Base-by-base conservation (phyloP, 2,329 filamentous ascomycete genomes). In the Didymella segeticola region DNA sequence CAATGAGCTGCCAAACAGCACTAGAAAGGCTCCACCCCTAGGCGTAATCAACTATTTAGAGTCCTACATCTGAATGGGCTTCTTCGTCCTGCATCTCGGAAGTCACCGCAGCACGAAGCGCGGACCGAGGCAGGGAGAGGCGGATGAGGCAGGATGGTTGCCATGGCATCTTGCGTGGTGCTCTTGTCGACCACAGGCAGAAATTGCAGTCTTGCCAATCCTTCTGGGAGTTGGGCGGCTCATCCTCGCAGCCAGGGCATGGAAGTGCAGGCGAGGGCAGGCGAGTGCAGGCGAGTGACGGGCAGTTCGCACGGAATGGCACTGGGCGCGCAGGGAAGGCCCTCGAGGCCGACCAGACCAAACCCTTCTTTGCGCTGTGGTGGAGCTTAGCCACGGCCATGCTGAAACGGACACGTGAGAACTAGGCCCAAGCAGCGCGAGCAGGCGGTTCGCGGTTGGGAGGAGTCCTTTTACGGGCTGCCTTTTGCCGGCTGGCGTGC, bases 361-460 rank as follows among this genome's bases (percentile, higher is more conserved):
- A n/a, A 5, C 27, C 39, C 36, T 3, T 14, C 14, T 42, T 4
- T 19, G 53, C 53, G n/a, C n/a, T n/a, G n/a, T n/a, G n/a, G n/a
- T n/a, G n/a, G n/a, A n/a, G n/a, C n/a, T n/a, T 51, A 56, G 42
- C 9, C 20, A 26, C 26, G 25, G 26, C 30, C 4, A 27, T 42
- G 12, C 29, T 56, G 53, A 56, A 56, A 56, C 53, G 22, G 26
- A 37, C 46, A 53, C 50, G 50, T 53, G 50, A 53, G 50, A 53
- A 47, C 64, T 61, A 61, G 47, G 47, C 51, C 49, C 58, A 67
- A 61, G 54, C 42, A 51, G 63, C 45, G 45, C 51, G 33, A 47
- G 43, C 56, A 58, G 39, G 50, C 56, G 53, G 53, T 51, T 56
- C 37, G 53, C 47, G 33, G 26, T 57, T 41, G 51, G 53, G 50